phyloP scores from a whole-genome alignment of 1,284 basidiomycete genomes.

The Ceratobasidium sp. region DNA sequence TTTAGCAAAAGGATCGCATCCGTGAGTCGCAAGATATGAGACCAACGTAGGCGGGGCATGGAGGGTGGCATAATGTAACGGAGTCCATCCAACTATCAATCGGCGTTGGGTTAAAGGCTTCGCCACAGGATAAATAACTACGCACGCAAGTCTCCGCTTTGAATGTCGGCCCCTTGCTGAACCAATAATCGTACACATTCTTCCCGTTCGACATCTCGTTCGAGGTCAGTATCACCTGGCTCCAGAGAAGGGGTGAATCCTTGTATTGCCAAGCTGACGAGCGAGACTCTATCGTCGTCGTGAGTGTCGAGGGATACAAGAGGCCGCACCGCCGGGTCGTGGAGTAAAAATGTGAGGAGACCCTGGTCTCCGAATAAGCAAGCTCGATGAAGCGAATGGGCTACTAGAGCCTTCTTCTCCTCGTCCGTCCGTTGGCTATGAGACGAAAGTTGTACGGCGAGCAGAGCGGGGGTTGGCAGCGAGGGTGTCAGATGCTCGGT shows the following conservation, averaged over 20 bases:
- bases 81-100: slow-evolving; percentile 86
- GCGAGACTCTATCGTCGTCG: slow-evolving; percentile 83
- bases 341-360: slow-evolving; percentile 72
- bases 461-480: slow-evolving; percentile 72
- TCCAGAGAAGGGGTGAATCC: slow-evolving; percentile 59
- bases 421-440: slow-evolving; percentile 68
- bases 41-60: slow-evolving; percentile 89
- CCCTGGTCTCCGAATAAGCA: slow-evolving; percentile 76
- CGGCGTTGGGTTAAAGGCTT: slow-evolving; percentile 13
- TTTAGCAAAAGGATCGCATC: slow-evolving; percentile 77
- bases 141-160: slow-evolving; percentile 68
- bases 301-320: slow-evolving; percentile 69
- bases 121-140: slow-evolving; percentile 41
- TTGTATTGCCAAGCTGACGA: slow-evolving; percentile 80
- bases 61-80: slow-evolving; percentile 91
- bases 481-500: slow-evolving; percentile 60
- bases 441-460: slow-evolving; percentile 66
- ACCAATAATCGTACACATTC: slow-evolving; percentile 84
- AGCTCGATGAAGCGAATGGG: slow-evolving; percentile 72
- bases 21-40: slow-evolving; percentile 90
- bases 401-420: slow-evolving; percentile 70
- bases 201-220: slow-evolving; percentile 82
- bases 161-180: slow-evolving; percentile 76
- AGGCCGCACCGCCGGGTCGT: slow-evolving; percentile 70
- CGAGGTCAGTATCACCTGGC: slow-evolving; percentile 67